phyloP scores from a whole-genome alignment of 495 filamentous ascomycete genomes.

The Penicillium mononematosum region DNA sequence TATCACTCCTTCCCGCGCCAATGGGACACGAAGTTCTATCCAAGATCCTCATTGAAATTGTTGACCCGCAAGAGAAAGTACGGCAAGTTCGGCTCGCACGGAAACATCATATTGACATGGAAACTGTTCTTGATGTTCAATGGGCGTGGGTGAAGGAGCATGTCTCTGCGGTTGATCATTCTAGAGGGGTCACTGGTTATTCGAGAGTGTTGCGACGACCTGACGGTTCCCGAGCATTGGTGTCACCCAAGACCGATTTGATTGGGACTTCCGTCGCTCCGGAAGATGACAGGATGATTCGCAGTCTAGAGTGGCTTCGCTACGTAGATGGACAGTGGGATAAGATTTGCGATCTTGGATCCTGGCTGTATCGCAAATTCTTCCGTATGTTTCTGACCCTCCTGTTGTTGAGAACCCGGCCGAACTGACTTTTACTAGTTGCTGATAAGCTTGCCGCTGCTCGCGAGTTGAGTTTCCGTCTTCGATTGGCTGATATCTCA shows the following conservation, averaged over 20 bases:
- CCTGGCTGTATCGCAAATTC: constrained; percentile 63
- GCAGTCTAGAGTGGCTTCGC: constrained; percentile 81
- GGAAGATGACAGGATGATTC: constrained; percentile 70
- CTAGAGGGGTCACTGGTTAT: constrained; percentile 30
- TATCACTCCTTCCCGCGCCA: constrained; percentile 63
- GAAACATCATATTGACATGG: constrained; percentile 52
- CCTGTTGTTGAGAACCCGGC: not conserved
- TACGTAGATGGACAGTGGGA: constrained; percentile 67
- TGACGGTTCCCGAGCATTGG: constrained; percentile 34
- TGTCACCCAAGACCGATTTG: constrained; percentile 58
- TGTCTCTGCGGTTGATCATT: constrained; percentile 36
- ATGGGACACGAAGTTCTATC: constrained; percentile 46
- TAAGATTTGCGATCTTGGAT: constrained; percentile 66
- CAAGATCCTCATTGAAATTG: constrained; percentile 60
- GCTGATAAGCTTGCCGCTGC: constrained; percentile 62
- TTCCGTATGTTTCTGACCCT: constrained; percentile 31
- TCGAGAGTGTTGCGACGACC: constrained; percentile 34
- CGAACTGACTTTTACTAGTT: constrained; percentile 19
- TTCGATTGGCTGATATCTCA: constrained; percentile 43
- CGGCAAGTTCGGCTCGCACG: constrained; percentile 53
- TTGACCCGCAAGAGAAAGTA: constrained; percentile 52
- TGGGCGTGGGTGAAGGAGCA: constrained; percentile 47
- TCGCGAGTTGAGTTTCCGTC: constrained; percentile 52
- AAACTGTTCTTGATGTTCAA: constrained; percentile 54
- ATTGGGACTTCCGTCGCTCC: constrained; percentile 60